These are phyloP conservation scores for Trametes cingulata DNA, from an alignment of 768 basidiomycete genomes.

Conservation along the genomic window DNA sequence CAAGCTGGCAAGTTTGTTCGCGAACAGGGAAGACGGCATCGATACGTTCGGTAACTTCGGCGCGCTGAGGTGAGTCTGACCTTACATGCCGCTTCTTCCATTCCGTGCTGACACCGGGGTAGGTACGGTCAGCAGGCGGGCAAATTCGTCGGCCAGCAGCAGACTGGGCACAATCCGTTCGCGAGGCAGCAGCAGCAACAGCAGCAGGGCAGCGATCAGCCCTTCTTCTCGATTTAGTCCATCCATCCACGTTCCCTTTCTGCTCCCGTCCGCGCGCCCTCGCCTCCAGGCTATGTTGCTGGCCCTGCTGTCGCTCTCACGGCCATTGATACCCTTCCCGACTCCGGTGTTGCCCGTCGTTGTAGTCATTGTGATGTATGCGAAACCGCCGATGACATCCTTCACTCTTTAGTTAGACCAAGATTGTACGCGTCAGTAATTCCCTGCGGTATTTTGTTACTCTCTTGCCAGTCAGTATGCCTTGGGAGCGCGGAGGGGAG, in stretches of 20 bases:
- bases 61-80: conserved; percentile 53
- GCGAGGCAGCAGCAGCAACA: conserved; percentile 57
- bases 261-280: conserved; percentile 12
- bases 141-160: conserved; percentile 30
- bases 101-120: not conserved
- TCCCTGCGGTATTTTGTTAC: not conserved
- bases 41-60: conserved; percentile 97
- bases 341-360: not conserved
- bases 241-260: not conserved
- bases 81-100: not conserved
- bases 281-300: not conserved
- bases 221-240: conserved; percentile 36
- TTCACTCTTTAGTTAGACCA: not conserved
- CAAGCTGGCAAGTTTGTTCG: conserved; percentile 79
- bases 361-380: not conserved
- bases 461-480: not conserved
- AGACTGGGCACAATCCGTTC: conserved; percentile 62
- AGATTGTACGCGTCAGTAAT: too few species aligned
- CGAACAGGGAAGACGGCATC: conserved; percentile 86
- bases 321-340: not conserved
- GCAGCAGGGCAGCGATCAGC: conserved; percentile 38
- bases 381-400: not conserved
- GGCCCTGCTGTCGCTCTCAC: not conserved
- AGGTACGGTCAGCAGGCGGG: conserved; percentile 47
- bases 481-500: not conserved